A percentile compares a stretch with the other conserved stretches of the same genome.
Conservation (phyloP, 306 rosid genomes). For the Luffa aegyptiaca region DNA sequence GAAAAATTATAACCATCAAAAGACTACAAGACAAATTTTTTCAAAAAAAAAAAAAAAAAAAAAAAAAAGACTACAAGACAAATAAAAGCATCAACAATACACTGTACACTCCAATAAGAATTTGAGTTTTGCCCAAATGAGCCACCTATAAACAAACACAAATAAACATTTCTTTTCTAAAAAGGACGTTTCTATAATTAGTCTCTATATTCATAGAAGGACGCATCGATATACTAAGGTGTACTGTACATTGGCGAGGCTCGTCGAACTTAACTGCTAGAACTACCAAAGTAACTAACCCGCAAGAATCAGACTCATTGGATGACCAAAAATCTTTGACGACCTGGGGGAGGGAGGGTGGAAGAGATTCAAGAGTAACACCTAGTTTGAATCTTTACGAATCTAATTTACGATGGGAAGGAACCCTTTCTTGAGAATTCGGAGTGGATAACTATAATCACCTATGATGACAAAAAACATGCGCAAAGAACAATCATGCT, state of each 20-base stretch:
- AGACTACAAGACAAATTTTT: background rate
- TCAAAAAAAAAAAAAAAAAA: too few relatives aligned
- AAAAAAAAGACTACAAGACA: background rate
- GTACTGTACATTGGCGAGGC: slow-evolving; percentile 3
- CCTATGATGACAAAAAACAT: background rate
- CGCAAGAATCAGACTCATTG: background rate
- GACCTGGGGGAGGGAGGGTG: background rate
- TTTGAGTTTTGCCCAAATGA: background rate
- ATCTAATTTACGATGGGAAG: slow-evolving; percentile 1
- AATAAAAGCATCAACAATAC: too few relatives aligned
- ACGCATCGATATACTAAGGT: background rate
- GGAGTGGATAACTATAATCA: slow-evolving; percentile 14
- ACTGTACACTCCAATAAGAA: background rate
- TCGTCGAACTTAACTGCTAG: background rate
- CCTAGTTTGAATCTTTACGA: slow-evolving; percentile 12
- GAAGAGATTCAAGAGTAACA: slow-evolving; percentile 7
- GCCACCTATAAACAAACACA: background rate
- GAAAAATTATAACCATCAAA: background rate
- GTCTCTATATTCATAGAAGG: background rate
- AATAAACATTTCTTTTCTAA: background rate
- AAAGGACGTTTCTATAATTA: background rate
- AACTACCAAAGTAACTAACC: background rate
- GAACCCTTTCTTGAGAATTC: slow-evolving; percentile 6
- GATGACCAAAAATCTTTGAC: background rate
- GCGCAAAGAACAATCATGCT: slow-evolving; percentile 34